Evolutionary conservation across 352 stramenopile species (phyloP).

Genomic region (Pythium scleroteichum): DNA sequence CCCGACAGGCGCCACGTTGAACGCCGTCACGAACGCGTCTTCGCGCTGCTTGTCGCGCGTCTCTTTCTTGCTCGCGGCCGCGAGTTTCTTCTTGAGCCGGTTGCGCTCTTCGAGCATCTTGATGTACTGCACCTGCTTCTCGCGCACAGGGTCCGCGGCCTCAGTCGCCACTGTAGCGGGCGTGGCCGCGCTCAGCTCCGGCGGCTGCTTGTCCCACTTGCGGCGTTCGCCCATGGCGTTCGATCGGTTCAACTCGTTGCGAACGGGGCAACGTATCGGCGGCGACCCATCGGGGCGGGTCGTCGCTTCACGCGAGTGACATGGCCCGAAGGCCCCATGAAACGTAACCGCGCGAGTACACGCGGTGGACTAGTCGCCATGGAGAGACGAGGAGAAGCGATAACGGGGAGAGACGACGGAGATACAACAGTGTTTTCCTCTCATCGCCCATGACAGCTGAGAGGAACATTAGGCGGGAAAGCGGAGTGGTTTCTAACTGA

Average conservation of each 20-base stretch:
- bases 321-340: neutral
- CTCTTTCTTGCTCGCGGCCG: slow-evolving; percentile 51
- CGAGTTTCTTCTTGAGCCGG: slow-evolving; percentile 77
- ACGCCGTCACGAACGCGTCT: slow-evolving; percentile 76
- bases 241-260: neutral
- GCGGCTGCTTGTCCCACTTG: slow-evolving; percentile 34
- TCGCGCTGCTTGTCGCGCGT: slow-evolving; percentile 59
- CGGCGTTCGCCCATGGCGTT: slow-evolving; percentile 31
- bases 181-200: neutral
- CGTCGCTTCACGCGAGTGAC: slow-evolving; percentile 18
- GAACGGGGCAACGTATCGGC: neutral
- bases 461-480: no score
- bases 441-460: no score
- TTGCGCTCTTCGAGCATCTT: slow-evolving; percentile 85
- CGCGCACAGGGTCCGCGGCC: slow-evolving; percentile 49
- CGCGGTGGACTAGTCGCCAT: neutral
- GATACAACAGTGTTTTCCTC: no score
- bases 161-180: slow-evolving; percentile 14
- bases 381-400: no score
- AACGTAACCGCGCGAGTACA: neutral
- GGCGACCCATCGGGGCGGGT: neutral
- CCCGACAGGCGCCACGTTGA: slow-evolving; percentile 40
- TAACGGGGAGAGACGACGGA: no score
- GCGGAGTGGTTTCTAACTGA: no score
- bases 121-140: slow-evolving; percentile 84